Conservation (phyloP, 768 basidiomycete species). For the Hysterangium stoloniferum region DNA sequence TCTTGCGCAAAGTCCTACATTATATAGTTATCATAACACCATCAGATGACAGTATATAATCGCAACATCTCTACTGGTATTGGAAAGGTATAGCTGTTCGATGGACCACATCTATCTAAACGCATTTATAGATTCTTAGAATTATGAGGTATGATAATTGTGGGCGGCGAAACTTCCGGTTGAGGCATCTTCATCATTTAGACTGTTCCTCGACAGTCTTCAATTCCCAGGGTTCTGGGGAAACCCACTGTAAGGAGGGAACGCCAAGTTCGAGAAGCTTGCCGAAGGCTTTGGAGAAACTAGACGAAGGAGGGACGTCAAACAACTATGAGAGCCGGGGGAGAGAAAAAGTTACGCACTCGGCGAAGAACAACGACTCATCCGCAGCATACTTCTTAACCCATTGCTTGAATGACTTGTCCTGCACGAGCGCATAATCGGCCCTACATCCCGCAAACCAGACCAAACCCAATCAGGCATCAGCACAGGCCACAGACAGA, state of each 20-base stretch:
- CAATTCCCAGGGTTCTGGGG: conserved; percentile 71
- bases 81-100: too few relatives aligned
- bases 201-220: conserved; percentile 40
- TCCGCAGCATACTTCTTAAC: conserved; percentile 83
- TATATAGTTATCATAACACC: too few relatives aligned
- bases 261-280: conserved; percentile 93
- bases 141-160: too few relatives aligned
- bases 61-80: too few relatives aligned
- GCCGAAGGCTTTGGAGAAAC: conserved; percentile 74
- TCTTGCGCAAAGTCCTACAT: too few relatives aligned
- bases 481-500: too few relatives aligned
- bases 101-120: too few relatives aligned
- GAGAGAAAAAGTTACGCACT: conserved; percentile 46
- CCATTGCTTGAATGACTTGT: conserved; percentile 88
- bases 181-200: too few relatives aligned
- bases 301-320: conserved; percentile 23
- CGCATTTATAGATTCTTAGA: too few relatives aligned
- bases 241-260: conserved; percentile 66
- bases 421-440: conserved; percentile 81
- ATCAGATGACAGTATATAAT: too few relatives aligned
- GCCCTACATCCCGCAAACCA: conserved; percentile 37
- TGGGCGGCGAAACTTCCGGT: too few relatives aligned
- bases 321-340: background rate
- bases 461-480: background rate
- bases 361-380: conserved; percentile 85